Conservation (phyloP, 2,329 filamentous ascomycete species). For the Penicillium sp. region DNA sequence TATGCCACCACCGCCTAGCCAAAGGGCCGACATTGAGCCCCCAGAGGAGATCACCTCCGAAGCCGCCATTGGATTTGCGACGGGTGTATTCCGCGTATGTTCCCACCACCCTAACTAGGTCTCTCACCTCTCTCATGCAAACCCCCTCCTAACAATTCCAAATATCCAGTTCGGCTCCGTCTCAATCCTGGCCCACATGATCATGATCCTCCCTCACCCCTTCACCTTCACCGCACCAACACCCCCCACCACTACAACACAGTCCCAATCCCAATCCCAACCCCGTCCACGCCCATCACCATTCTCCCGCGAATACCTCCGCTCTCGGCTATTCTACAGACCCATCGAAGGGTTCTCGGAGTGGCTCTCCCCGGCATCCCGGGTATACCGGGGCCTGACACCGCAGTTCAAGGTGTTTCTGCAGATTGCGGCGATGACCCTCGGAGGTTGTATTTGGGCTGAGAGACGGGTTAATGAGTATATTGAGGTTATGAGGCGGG, state of each 20-base stretch:
- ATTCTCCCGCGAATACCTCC: slow-evolving; percentile 40
- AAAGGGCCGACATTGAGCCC: slow-evolving; percentile 48
- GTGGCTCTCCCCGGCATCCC: slow-evolving; percentile 51
- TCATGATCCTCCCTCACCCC: slow-evolving; percentile 51
- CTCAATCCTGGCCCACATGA: slow-evolving; percentile 54
- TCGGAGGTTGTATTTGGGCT: slow-evolving; percentile 57
- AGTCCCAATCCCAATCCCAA: slow-evolving; percentile 15
- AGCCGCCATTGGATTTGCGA: slow-evolving; percentile 51
- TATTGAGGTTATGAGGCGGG: slow-evolving; percentile 49
- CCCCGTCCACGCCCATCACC: slow-evolving; percentile 32
- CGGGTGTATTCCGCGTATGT: slow-evolving; percentile 52
- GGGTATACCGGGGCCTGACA: slow-evolving; percentile 55
- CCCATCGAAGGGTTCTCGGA: slow-evolving; percentile 57
- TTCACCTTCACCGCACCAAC: slow-evolving; percentile 47
- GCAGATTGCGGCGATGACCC: slow-evolving; percentile 55
- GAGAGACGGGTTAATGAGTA: slow-evolving; percentile 55
- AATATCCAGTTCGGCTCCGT: slow-evolving; percentile 51
- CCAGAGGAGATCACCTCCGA: slow-evolving; percentile 50
- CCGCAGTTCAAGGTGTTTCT: slow-evolving; percentile 58
- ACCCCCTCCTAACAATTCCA: not conserved
- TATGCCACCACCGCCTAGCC: slow-evolving; percentile 52
- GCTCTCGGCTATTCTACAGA: slow-evolving; percentile 44
- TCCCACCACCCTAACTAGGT: not conserved
- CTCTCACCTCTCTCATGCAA: not conserved
- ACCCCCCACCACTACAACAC: slow-evolving; percentile 36